Evolutionary conservation across 176 grass and related monocot genomes (phyloP), one percentile per base, ranked within the genome.

Genomic region (Eragrostis nindensis): DNA sequence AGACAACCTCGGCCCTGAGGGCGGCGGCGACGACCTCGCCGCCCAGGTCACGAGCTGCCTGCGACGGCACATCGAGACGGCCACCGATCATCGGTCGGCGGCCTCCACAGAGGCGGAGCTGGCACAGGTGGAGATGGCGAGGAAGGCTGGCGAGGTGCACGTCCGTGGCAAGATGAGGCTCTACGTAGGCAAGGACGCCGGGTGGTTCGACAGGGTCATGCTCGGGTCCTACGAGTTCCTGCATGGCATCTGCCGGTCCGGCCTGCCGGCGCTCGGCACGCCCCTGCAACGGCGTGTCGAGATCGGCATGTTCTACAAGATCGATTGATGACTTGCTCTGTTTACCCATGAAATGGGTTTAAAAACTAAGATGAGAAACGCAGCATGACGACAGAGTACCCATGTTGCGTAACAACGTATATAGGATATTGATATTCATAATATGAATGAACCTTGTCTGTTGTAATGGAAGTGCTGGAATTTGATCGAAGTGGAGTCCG

Each of bases 231-330:
- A 93, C 45, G 88, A 97, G 78, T 93, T 93, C 86, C 65, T 93
- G 55, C 88, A 97, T 71, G 81, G 84, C 75, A 91, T 89, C 62
- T 93, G 94, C 71, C 78, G 84, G 47, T 91, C 94, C 1, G 84
- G 84, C 0, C 82, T 97, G 73, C 94, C 94, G 4, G 60, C 81
- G 66, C 67, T 93, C 13, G 82, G 74, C 27, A 71, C 90, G 71
- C 90, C 90, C 21, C 80, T 90, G 82, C 83, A 86, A 25, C 87
- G 92, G 68, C 84, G 84, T 47, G 87, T 97, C n/a, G 94, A 93
- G 84, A 93, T 97, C 42, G 91, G 91, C 44, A 93, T 93, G 91
- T 32, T 97, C 8, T 93, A 83, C 75, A 91, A 91, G 82, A 85
- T 82, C 21, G 41, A 22, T 69, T 39, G 25, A 19, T n/a, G 14